phyloP scores from a whole-genome alignment of 192 early-diverging fungal species.

The Cetraspora pellucida region DNA sequence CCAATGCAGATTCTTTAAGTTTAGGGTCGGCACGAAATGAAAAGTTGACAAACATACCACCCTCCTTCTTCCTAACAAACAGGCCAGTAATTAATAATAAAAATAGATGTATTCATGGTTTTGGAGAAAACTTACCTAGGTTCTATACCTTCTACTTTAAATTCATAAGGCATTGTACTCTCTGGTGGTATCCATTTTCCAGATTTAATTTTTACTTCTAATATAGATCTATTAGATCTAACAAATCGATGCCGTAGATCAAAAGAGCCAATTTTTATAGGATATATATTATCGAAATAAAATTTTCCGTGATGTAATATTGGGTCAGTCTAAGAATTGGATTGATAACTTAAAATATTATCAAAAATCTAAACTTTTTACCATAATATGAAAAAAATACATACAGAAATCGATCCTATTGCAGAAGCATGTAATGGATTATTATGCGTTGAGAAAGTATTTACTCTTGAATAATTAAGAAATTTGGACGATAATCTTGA shows the following conservation, averaged over 20 bases:
- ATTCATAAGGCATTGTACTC: conserved; percentile 51
- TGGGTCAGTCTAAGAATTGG: background rate
- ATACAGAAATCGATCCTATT: too few relatives aligned
- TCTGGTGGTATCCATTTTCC: conserved; percentile 48
- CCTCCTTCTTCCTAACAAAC: conserved; percentile 47
- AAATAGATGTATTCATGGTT: background rate
- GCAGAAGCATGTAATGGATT: too few relatives aligned
- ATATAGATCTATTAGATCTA: conserved; percentile 35
- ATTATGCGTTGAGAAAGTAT: too few relatives aligned
- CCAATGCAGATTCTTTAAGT: conserved; percentile 40
- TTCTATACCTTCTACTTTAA: conserved; percentile 50
- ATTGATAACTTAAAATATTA: too few relatives aligned
- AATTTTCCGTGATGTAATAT: conserved; percentile 36
- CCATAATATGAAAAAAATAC: too few relatives aligned
- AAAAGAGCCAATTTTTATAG: conserved; percentile 46
- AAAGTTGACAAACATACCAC: conserved; percentile 60
- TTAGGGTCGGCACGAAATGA: conserved; percentile 41
- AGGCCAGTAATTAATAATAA: background rate
- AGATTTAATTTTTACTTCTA: conserved; percentile 39
- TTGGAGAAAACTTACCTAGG: conserved; percentile 43
- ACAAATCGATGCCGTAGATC: conserved; percentile 50
- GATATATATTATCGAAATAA: conserved; percentile 53
- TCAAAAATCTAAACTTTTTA: too few relatives aligned
- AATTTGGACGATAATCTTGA: too few relatives aligned
- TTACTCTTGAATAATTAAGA: too few relatives aligned